Conservation (phyloP, 331 rosid genomes). For the Erythrophleum ivorense region DNA sequence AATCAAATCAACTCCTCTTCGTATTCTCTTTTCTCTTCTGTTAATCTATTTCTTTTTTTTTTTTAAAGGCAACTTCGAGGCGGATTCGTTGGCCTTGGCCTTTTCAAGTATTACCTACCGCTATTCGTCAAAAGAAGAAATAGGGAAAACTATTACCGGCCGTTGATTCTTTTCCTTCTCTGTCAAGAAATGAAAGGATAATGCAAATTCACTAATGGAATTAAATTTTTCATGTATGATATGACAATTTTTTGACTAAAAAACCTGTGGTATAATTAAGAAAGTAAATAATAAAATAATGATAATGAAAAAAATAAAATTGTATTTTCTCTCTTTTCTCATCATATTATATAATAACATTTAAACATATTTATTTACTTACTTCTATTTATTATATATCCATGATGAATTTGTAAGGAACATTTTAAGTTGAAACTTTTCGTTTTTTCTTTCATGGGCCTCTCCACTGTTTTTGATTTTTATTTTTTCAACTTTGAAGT, state of each 20-base stretch:
- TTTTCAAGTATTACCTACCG: background rate
- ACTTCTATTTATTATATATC: no score
- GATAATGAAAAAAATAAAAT: no score
- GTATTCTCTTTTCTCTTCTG: background rate
- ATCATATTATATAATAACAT: background rate
- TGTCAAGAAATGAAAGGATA: background rate
- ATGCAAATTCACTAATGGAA: background rate
- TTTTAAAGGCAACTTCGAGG: slow-evolving; percentile 25
- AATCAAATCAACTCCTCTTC: background rate
- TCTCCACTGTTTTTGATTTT: background rate
- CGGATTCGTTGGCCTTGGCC: background rate
- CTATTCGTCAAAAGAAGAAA: no score
- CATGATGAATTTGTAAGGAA: no score
- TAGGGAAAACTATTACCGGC: background rate
- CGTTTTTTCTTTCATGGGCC: background rate
- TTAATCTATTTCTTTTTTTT: background rate
- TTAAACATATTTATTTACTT: no score
- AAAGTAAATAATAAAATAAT: no score
- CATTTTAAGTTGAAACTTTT: no score
- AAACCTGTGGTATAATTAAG: no score
- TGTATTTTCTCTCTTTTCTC: background rate
- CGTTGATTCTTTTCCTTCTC: background rate
- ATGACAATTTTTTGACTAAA: background rate
- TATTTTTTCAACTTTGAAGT: no score
- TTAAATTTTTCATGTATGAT: background rate